Conservation (phyloP, 2,329 filamentous ascomycete genomes). For the Cryphonectria radicalis region DNA sequence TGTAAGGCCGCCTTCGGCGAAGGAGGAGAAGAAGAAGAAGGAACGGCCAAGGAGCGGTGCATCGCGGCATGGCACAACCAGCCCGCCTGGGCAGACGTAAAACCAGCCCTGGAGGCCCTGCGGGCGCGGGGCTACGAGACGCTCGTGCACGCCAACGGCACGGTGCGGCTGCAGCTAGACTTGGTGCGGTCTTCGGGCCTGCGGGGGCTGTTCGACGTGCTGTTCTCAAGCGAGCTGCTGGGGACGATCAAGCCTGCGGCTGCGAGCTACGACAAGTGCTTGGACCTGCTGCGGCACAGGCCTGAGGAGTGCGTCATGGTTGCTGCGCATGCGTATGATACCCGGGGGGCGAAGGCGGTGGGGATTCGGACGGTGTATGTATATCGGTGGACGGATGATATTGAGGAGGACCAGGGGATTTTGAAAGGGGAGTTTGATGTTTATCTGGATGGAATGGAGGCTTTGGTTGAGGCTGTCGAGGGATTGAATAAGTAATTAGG, state of each 20-base stretch:
- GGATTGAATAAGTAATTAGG: slow-evolving; percentile 4
- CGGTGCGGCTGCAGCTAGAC: slow-evolving; percentile 58
- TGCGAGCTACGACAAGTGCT: slow-evolving; percentile 49
- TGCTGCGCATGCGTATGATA: slow-evolving; percentile 59
- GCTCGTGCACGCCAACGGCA: slow-evolving; percentile 60
- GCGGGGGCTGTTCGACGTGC: slow-evolving; percentile 47
- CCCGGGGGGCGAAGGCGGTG: slow-evolving; percentile 50
- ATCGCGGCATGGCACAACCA: slow-evolving; percentile 53
- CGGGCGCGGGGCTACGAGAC: slow-evolving; percentile 44
- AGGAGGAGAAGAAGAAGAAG: neutral
- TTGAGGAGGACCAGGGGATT: slow-evolving; percentile 48
- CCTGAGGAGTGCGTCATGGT: slow-evolving; percentile 56
- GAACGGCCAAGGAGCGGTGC: slow-evolving; percentile 29
- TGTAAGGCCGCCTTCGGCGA: slow-evolving; percentile 23
- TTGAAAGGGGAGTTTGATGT: slow-evolving; percentile 46
- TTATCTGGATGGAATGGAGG: slow-evolving; percentile 35
- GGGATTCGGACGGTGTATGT: slow-evolving; percentile 59
- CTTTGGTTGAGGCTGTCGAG: slow-evolving; percentile 26
- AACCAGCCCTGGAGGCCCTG: slow-evolving; percentile 45
- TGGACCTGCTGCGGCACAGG: slow-evolving; percentile 48
- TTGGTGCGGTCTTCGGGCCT: slow-evolving; percentile 51
- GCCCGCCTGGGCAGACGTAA: slow-evolving; percentile 56
- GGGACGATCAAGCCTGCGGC: slow-evolving; percentile 53
- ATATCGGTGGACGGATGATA: slow-evolving; percentile 57
- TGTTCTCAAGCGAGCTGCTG: slow-evolving; percentile 57